These are phyloP conservation scores for Gracilaria caudata DNA, from an alignment of 23 red algal genomes.

Conservation along the genomic window DNA sequence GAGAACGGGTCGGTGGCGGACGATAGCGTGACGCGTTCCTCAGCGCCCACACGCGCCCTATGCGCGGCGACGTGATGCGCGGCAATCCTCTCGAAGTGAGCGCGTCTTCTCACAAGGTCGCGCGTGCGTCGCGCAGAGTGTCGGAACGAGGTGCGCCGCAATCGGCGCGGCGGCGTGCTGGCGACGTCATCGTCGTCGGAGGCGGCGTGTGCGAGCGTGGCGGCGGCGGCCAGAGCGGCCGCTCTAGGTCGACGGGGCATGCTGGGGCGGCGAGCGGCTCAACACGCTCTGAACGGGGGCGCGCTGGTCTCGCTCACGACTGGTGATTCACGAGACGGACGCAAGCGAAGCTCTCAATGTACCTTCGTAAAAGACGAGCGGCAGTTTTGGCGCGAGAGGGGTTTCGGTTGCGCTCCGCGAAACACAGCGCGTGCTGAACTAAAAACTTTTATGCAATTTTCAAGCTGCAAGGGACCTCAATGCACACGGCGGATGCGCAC, in stretches of 20 bases:
- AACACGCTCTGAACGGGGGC: no score
- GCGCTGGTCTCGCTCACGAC: no score
- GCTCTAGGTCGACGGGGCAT: not conserved
- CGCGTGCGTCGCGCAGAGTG: slow-evolving; percentile 4
- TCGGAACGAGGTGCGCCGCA: slow-evolving; percentile 45
- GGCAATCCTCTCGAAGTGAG: slow-evolving; percentile 54
- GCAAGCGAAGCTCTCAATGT: no score
- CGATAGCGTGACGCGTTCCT: not conserved
- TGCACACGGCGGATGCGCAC: not conserved
- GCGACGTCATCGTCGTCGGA: no score
- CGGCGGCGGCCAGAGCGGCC: not conserved
- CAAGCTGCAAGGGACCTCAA: no score
- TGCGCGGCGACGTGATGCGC: slow-evolving; percentile 28
- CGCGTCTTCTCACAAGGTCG: slow-evolving; percentile 32
- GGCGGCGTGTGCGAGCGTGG: not conserved
- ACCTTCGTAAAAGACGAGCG: no score
- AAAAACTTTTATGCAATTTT: no score
- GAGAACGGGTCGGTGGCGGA: not conserved
- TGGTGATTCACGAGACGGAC: no score
- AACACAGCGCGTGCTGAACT: not conserved
- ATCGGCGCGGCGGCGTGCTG: slow-evolving; percentile 50
- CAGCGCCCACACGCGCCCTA: not conserved
- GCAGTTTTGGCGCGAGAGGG: slow-evolving; percentile 6
- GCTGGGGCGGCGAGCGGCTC: not conserved
- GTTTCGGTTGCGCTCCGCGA: slow-evolving; percentile 2